Evolutionary conservation across 139 green algal species (phyloP).

Genomic region (Closterium sp.): DNA sequence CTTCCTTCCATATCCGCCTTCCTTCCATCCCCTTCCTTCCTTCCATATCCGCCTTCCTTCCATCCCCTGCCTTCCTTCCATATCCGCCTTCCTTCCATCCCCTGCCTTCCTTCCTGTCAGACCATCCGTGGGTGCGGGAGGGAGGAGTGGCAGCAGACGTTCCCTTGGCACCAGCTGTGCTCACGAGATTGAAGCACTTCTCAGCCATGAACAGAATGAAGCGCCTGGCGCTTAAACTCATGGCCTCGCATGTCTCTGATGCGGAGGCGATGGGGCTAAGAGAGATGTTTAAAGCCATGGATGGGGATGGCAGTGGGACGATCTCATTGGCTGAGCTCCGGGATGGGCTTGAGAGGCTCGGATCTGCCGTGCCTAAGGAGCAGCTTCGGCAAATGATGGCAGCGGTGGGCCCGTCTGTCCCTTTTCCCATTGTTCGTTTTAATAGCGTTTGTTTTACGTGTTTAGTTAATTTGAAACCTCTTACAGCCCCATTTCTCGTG

Average conservation of each 20-base stretch:
- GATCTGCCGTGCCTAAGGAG: slow-evolving; percentile 12
- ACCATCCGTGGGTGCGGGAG: not conserved
- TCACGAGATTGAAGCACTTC: not conserved
- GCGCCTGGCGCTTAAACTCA: not conserved
- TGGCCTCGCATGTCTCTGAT: not conserved
- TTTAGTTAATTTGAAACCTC: not conserved
- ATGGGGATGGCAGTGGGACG: slow-evolving; percentile 61
- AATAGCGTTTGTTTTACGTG: no score
- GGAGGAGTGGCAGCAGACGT: not conserved
- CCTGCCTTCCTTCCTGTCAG: not conserved
- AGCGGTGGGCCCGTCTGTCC: not conserved
- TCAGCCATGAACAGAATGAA: not conserved
- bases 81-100: no score
- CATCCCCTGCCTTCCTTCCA: no score
- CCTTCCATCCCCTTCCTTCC: no score
- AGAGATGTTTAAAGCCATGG: slow-evolving; percentile 62
- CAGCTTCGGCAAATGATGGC: slow-evolving; percentile 30
- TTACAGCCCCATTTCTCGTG: not conserved
- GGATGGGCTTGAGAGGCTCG: slow-evolving; percentile 52
- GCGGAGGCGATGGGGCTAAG: slow-evolving; percentile 44
- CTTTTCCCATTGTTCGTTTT: not conserved
- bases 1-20: no score
- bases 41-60: no score
- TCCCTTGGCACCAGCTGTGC: not conserved
- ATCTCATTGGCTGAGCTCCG: slow-evolving; percentile 63